Conservation (phyloP, 2,329 filamentous ascomycete species). For the Neoarthrinium moseri region DNA sequence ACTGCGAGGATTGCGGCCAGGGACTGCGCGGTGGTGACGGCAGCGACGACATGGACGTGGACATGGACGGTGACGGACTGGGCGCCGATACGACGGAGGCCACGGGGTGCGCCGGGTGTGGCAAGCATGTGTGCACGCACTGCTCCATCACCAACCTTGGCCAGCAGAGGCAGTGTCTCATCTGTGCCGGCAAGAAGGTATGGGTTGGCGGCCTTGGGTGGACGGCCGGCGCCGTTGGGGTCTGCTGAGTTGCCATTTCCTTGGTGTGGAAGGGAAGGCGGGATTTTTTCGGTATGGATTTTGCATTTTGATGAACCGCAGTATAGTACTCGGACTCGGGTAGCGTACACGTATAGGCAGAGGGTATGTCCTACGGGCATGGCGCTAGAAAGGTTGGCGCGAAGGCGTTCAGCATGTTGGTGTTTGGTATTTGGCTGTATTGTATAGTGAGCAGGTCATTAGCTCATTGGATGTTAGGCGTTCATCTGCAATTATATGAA, state of each 20-base stretch:
- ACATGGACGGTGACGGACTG: conserved; percentile 37
- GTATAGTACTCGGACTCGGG: too few species aligned
- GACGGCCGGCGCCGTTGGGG: background rate
- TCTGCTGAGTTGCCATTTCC: background rate
- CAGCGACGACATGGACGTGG: conserved; percentile 35
- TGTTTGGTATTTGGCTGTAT: too few species aligned
- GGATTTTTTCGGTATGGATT: too few species aligned
- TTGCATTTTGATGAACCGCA: too few species aligned
- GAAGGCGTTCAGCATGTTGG: too few species aligned
- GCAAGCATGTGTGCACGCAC: conserved; percentile 56
- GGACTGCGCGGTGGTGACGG: conserved; percentile 27
- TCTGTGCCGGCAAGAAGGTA: conserved; percentile 41
- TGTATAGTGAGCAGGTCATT: too few species aligned
- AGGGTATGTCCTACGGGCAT: too few species aligned
- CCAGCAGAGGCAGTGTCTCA: conserved; percentile 50
- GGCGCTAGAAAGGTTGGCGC: too few species aligned
- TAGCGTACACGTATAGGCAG: too few species aligned
- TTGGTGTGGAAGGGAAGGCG: too few species aligned
- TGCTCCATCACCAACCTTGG: conserved; percentile 60
- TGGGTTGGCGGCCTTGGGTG: conserved; percentile 1
- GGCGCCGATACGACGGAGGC: conserved; percentile 30
- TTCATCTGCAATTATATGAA: too few species aligned
- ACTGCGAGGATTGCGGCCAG: conserved; percentile 55
- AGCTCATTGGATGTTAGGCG: too few species aligned
- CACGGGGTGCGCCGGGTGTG: conserved; percentile 45